Evolutionary conservation across 805 yeast species (phyloP).

Genomic region (Gaillardinia entomophila): DNA sequence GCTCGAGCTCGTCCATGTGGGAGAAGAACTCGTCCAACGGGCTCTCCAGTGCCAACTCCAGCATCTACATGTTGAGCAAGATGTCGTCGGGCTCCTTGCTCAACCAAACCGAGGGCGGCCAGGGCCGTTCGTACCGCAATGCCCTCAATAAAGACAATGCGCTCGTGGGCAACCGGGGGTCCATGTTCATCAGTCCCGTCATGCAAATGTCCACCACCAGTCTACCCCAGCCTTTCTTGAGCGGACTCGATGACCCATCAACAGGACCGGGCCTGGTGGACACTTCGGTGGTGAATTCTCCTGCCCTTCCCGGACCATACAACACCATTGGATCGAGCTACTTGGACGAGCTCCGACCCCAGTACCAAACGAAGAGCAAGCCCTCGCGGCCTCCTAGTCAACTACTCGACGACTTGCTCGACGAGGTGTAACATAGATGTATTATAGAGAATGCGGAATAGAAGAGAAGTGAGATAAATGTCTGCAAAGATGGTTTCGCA

Average conservation of each 20-base stretch:
- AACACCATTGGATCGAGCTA: background rate
- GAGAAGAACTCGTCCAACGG: slow-evolving; percentile 11
- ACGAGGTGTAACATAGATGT: slow-evolving; percentile 9
- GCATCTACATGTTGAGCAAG: slow-evolving; percentile 6
- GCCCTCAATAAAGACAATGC: slow-evolving; percentile 7
- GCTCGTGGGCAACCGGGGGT: slow-evolving; percentile 23
- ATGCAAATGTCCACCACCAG: slow-evolving; percentile 25
- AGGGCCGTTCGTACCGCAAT: slow-evolving; percentile 25
- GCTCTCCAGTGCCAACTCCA: slow-evolving; percentile 6
- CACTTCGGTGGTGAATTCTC: background rate
- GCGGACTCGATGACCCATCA: slow-evolving; percentile 7
- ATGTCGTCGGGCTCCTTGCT: slow-evolving; percentile 6
- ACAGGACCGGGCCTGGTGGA: background rate
- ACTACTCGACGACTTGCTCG: slow-evolving; percentile 40
- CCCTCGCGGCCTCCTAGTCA: slow-evolving; percentile 44
- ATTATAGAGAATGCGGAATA: too few relatives aligned
- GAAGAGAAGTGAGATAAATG: slow-evolving; percentile 1
- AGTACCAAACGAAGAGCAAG: background rate
- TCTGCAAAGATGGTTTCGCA: slow-evolving; percentile 7
- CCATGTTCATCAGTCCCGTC: slow-evolving; percentile 52
- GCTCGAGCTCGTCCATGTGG: slow-evolving; percentile 15
- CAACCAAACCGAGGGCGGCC: slow-evolving; percentile 6
- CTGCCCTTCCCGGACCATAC: background rate
- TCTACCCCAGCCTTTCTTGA: slow-evolving; percentile 9
- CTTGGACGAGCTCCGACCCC: background rate